Evolutionary conservation across 176 grass and related monocot genomes (phyloP), one percentile per base, ranked within the genome.

Genomic region (Sorghum bicolor): DNA sequence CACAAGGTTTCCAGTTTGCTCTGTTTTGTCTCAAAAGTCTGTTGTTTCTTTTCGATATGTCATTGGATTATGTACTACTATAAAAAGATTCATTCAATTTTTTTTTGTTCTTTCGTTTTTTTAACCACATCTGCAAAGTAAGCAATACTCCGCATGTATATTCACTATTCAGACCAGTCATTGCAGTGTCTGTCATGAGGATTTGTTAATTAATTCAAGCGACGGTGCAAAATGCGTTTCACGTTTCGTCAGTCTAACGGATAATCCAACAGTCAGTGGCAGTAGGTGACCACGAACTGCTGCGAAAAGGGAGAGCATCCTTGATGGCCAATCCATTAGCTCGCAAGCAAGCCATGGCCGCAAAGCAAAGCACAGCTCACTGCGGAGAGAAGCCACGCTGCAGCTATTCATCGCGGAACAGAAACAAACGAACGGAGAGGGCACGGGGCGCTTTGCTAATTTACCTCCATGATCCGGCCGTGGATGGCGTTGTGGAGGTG

Each of bases 401-500:
- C 5, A 17, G 25, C 67, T 16, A 4, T 8, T 50, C 31, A 26
- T 34, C 11, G 25, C 80, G 19, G 53, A 83, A 19, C 20, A 15
- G 5, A 76, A 45, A 25, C 6, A 8, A 53, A 47, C 3, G 3
- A 67, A 44, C 20, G 79, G n/a, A 6, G 61, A 75, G 36, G 36
- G 50, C 58, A 22, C 16, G 45, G 2, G 16, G 63, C 29, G 13
- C 47, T 52, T 37, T 5, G 1, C 2, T 31, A 10, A 1, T 10
- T 48, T 86, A 93, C 94, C 86, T 93, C 25, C 28, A 88, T 90
- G 32, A 94, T 82, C 25, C 84, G 68, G 67, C 79, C 89, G 75
- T 67, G 70, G 67, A 94, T 72, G 69, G 80, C 55, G 70, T 92
- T 81, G 78, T 90, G 89, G 38, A 97, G 89, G 43, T 94, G 85